Evolutionary conservation across 2,329 filamentous ascomycete genomes (phyloP), one percentile per base, ranked within the genome.

Genomic region (Aspergillus sp.): DNA sequence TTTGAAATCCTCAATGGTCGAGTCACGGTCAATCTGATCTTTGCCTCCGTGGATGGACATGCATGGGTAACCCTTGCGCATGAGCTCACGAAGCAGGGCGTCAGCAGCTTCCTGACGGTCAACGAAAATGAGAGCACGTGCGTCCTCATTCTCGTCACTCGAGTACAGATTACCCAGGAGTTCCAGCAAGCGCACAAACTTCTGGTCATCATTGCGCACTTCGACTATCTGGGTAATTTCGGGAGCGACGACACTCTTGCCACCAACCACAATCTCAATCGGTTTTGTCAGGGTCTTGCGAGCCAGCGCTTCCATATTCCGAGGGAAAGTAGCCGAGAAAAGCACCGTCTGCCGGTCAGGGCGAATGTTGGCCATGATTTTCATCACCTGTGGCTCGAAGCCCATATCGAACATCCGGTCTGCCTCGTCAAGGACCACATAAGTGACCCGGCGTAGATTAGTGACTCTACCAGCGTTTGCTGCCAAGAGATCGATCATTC

Each of bases 401-500:
- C 95, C 95, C 95, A 99, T 98, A 75, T 99, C 95, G 73, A 98
- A 97, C 95, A 99, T 98, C 63, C 95, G 90, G 77, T 99, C 95
- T 51, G 95, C 95, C 78, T 99, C 95, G 73, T 99, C 95, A 41
- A 99, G 85, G 10, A 99, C 95, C 23, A 97, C 88, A 74, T 98
- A 99, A 0, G 92, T 95, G 11, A 96, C 91, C 64, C 95, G 86
- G 67, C 86, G 88, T 59, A 99, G 82, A 71, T 96, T 98, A 11
- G 94, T 96, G 8, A 98, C 93, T 64, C 93, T 87, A n/a, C 94
- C 94, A 66, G 91, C 89, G 73, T 98, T 99, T 54, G 93, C 92
- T 42, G 92, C 91, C 32, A 99, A 82, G 17, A 99, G 85, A 81
- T 99, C 95, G 70, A 99, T 97, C 83, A 98, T 90, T 59, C 95